Evolutionary conservation across 2,329 filamentous ascomycete species (phyloP).

Genomic region (Colletotrichum sublineola): DNA sequence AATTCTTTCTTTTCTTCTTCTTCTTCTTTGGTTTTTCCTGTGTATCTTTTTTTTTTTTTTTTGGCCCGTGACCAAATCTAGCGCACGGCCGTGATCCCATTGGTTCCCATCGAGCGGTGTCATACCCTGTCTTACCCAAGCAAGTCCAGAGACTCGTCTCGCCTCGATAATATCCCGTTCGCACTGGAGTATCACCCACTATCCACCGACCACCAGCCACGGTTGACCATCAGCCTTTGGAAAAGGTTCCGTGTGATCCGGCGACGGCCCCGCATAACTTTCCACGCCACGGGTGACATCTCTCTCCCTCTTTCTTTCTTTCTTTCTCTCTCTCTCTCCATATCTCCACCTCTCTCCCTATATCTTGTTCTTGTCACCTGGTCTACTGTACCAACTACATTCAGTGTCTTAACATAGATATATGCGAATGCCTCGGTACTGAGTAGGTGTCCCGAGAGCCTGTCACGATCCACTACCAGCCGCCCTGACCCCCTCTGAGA

Average conservation of each 20-base stretch:
- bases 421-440: neutral
- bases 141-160: neutral
- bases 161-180: neutral
- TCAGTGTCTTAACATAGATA: neutral
- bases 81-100: slow-evolving; percentile 14
- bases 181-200: too few relatives aligned
- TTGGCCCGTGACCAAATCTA: slow-evolving; percentile 6
- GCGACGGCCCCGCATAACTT: slow-evolving; percentile 1
- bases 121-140: neutral
- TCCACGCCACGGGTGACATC: neutral
- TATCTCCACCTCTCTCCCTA: too few relatives aligned
- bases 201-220: neutral
- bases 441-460: slow-evolving; percentile 21
- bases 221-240: neutral
- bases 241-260: slow-evolving; percentile 7
- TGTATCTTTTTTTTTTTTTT: too few relatives aligned
- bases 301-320: neutral
- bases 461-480: slow-evolving; percentile 31
- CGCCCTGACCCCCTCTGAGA: slow-evolving; percentile 11
- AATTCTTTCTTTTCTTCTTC: neutral
- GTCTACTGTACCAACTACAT: too few relatives aligned
- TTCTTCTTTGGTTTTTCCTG: too few relatives aligned
- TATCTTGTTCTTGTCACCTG: neutral
- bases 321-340: neutral
- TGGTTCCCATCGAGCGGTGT: slow-evolving; percentile 9